phyloP scores from a whole-genome alignment of 495 filamentous ascomycete species.

The Hypoxylon trugodes region DNA sequence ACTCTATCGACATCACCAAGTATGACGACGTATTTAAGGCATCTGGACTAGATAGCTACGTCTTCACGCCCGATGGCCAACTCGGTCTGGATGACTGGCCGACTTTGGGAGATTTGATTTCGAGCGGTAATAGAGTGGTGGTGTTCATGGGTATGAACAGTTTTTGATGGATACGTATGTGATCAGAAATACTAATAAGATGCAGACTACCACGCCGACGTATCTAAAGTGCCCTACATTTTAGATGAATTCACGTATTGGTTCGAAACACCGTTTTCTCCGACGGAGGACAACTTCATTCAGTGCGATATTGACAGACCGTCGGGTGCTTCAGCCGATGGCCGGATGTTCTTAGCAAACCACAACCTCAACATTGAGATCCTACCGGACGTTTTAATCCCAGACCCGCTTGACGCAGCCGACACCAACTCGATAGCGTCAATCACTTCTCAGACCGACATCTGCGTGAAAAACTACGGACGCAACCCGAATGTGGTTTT shows the following conservation, averaged over 20 bases:
- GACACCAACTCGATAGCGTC: conserved; percentile 69
- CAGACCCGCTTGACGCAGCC: conserved; percentile 66
- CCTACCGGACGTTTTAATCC: conserved; percentile 59
- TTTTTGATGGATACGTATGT: not conserved
- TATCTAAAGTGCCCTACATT: conserved; percentile 72
- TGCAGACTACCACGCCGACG: conserved; percentile 78
- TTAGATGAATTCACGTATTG: conserved; percentile 73
- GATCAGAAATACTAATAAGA: not conserved
- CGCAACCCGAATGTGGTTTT: conserved; percentile 81
- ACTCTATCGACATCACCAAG: conserved; percentile 65
- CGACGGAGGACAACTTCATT: conserved; percentile 64
- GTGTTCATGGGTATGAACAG: conserved; percentile 50
- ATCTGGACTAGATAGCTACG: conserved; percentile 67
- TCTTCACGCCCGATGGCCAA: conserved; percentile 69
- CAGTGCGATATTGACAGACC: conserved; percentile 69
- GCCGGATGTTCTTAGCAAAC: conserved; percentile 82
- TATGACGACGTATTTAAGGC: conserved; percentile 67
- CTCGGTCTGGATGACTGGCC: conserved; percentile 79
- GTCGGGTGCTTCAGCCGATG: conserved; percentile 53
- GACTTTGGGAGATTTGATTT: conserved; percentile 74
- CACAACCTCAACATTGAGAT: conserved; percentile 81
- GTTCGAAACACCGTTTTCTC: conserved; percentile 75
- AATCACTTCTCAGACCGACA: conserved; percentile 68
- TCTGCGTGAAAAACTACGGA: conserved; percentile 69
- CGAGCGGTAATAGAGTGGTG: conserved; percentile 51